phyloP scores from a whole-genome alignment of 352 stramenopile genomes.

The Blastocystis sp. region DNA sequence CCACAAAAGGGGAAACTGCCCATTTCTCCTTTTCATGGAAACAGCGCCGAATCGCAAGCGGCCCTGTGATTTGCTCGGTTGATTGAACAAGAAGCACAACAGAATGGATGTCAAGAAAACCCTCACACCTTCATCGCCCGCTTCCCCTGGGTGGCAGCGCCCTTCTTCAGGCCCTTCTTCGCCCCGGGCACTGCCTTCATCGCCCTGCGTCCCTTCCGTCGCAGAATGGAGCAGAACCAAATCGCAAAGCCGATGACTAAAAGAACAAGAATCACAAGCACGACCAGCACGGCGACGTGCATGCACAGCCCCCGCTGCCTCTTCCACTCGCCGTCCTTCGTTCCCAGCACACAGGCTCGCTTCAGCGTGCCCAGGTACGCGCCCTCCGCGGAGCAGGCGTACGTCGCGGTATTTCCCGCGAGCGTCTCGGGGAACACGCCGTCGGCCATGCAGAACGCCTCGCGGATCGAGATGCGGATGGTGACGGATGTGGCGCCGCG shows the following conservation, averaged over 20 bases:
- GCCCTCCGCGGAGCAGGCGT: background rate
- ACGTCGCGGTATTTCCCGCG: background rate
- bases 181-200: background rate
- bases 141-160: background rate
- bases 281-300: background rate
- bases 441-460: background rate
- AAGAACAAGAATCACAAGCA: conserved; percentile 3
- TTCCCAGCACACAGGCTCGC: background rate
- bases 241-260: background rate
- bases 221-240: conserved; percentile 76
- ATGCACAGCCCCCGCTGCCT: conserved; percentile 9
- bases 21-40: conserved; percentile 9
- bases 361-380: conserved; percentile 9
- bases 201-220: conserved; percentile 75
- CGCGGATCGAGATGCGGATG: background rate
- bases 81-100: background rate
- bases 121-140: background rate
- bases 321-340: conserved; percentile 25
- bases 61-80: background rate
- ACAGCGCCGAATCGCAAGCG: background rate
- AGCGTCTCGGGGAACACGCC: background rate
- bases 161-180: background rate
- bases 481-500: background rate
- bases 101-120: background rate
- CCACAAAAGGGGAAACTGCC: conserved; percentile 44